Percentiles rank a stretch among this genome's conserved stretches.
Evolutionary conservation across 2,329 filamentous ascomycete genomes (phyloP).

Genomic region (Helotiales sp.): DNA sequence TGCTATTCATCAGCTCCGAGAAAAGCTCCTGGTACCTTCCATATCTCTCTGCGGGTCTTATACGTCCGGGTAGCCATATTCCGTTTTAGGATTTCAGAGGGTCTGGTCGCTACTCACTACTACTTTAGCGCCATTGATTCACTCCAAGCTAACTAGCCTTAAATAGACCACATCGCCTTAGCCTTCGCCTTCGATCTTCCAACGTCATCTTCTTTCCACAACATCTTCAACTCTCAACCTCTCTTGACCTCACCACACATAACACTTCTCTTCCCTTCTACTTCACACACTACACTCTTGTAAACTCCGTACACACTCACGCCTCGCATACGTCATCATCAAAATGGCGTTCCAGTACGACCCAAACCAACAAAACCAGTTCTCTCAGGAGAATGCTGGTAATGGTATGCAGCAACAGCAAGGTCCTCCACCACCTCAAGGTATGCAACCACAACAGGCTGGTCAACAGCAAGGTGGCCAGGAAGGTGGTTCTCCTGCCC

Average conservation of each 20-base stretch:
- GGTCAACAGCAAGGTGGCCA: constrained; percentile 54
- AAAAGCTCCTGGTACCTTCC: not conserved
- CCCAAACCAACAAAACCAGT: constrained; percentile 62
- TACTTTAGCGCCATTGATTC: constrained; percentile 7
- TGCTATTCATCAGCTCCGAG: not conserved
- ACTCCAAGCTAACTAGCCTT: not conserved
- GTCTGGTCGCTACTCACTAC: constrained; percentile 11
- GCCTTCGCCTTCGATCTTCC: constrained; percentile 14
- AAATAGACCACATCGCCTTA: constrained; percentile 12
- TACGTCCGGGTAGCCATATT: not conserved
- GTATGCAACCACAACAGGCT: constrained; percentile 50
- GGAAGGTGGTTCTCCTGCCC: constrained; percentile 62
- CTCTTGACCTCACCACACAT: not conserved
- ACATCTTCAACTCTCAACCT: not conserved
- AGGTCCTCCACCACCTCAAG: constrained; percentile 49
- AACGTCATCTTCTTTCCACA: constrained; percentile 4
- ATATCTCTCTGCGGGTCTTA: not conserved
- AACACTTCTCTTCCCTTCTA: not conserved
- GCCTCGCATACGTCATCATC: constrained; percentile 16
- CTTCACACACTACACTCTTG: not conserved
- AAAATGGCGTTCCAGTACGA: constrained; percentile 72
- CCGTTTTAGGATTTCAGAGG: constrained; percentile 7
- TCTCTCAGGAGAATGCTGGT: constrained; percentile 52
- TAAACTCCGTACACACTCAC: not conserved
- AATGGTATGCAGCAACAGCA: constrained; percentile 46